Conservation (phyloP, 2,329 filamentous ascomycete genomes). For the Paramyrothecium sp. region DNA sequence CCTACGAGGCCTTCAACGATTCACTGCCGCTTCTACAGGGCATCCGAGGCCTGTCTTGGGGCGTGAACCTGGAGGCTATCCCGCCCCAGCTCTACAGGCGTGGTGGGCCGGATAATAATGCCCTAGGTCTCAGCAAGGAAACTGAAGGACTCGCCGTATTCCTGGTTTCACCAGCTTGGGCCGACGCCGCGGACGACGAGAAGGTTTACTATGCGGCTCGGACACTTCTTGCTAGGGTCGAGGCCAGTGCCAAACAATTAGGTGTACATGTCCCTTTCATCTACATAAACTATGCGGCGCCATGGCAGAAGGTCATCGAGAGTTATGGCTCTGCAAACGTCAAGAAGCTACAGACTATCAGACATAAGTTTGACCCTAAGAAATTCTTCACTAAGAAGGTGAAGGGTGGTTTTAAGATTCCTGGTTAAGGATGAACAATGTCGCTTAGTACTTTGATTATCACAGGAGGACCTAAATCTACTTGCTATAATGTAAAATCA, state of each 20-base stretch:
- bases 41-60: neutral
- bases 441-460: no score
- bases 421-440: no score
- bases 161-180: neutral
- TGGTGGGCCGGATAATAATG: neutral
- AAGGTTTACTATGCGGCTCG: neutral
- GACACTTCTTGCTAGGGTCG: neutral
- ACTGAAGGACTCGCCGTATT: neutral
- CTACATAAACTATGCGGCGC: neutral
- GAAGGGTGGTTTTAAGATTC: neutral
- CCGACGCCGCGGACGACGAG: neutral
- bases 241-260: neutral
- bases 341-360: neutral
- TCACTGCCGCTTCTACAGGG: neutral
- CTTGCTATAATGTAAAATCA: no score
- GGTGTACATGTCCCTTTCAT: neutral
- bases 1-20: neutral
- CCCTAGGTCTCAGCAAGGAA: neutral
- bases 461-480: no score
- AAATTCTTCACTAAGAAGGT: neutral
- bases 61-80: neutral
- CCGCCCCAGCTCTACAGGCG: neutral
- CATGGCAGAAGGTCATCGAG: conserved; percentile 2
- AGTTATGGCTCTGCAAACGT: neutral
- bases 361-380: neutral